A percentile compares a stretch with the other conserved stretches of the same genome.
Conservation (phyloP, 1,284 basidiomycete species). For the Pseudozyma flocculosa region DNA sequence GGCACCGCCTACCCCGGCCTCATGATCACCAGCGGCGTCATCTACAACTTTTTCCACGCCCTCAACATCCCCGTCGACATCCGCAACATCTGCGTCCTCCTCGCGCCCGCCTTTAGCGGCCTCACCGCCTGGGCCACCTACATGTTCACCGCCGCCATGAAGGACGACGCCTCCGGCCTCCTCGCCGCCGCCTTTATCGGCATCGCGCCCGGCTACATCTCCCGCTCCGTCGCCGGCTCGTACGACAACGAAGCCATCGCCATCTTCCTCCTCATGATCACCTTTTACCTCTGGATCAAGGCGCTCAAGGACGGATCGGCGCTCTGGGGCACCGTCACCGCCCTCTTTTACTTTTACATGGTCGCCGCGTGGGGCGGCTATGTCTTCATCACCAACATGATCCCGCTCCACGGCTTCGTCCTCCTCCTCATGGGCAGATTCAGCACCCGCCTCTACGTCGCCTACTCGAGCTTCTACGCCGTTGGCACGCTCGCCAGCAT, state of each 20-base stretch:
- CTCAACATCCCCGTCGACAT: constrained; percentile 96
- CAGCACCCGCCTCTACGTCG: constrained; percentile 86
- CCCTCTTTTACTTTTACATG: constrained; percentile 99
- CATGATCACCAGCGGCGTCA: constrained; percentile 95
- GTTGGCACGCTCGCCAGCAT: constrained; percentile 95
- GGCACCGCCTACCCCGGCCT: constrained; percentile 95
- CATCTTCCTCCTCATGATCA: constrained; percentile 99
- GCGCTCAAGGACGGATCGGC: constrained; percentile 92
- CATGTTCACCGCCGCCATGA: constrained; percentile 59
- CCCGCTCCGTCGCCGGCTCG: constrained; percentile 95
- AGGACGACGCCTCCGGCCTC: constrained; percentile 74
- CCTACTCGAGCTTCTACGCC: constrained; percentile 96
- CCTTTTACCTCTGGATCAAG: constrained; percentile 96
- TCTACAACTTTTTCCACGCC: constrained; percentile 84
- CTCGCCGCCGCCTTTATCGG: constrained; percentile 98
- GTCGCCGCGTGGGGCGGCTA: constrained; percentile 99
- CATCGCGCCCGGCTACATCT: constrained; percentile 94
- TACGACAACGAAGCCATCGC: constrained; percentile 99
- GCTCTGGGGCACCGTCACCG: constrained; percentile 83
- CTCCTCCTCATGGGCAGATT: constrained; percentile 97
- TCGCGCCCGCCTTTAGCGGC: constrained; percentile 94
- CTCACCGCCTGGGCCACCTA: constrained; percentile 97
- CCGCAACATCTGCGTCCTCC: constrained; percentile 91
- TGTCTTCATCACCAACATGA: constrained; percentile 99
- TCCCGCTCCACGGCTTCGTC: constrained; percentile 89